Base-by-base conservation (phyloP, 805 yeast species). In the Spathaspora gorwiae region DNA sequence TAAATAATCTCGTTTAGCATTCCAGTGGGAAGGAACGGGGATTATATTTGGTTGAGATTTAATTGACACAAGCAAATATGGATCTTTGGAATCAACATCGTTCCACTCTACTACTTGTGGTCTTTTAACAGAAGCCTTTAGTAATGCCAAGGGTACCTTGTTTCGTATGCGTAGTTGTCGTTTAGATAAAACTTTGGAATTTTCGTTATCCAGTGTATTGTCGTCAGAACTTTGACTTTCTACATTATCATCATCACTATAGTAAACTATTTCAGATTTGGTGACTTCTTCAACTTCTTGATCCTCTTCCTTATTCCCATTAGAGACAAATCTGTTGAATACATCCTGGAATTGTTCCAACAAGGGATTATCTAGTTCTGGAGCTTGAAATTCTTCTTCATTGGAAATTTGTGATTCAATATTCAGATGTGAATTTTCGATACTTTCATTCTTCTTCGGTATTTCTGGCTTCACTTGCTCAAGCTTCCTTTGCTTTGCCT, bases 21-120 rank as follows among this genome's bases (percentile, higher is more conserved):
- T 80, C 99, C 99, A 92, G 62, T 90, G 94, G 0, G 65, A 57
- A 0, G 98, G 98, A 1, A 92, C 88, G 1, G 81, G 87, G 0
- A 90, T 82, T 1, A 68, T 73, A 51, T 88, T 87, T 46, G 80
- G 81, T 32, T 70, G 65, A 0, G 83, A 66, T 58, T 90, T 92
- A 41, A 92, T 61, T 19, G 74, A 68, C 0, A 87, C 80, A 11
- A 81, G 70, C 15, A 90, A 59, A 40, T 69, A 64, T 1, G 99
- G 96, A 54, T 88, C 92, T 1, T 73, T 73, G 0, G 97, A 84
- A 66, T 90, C 94, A 1, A 82, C 84, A 61, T 94, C 98, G 54
- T 70, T 79, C 95, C 95, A 85, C 51, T 90, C 95, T 1, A 92
- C 83, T 4, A 82, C 58, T 46, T 87, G 88, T 0, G 98, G 97